phyloP scores from a whole-genome alignment of 2,329 filamentous ascomycete genomes.

The Anisogramma anomala region DNA sequence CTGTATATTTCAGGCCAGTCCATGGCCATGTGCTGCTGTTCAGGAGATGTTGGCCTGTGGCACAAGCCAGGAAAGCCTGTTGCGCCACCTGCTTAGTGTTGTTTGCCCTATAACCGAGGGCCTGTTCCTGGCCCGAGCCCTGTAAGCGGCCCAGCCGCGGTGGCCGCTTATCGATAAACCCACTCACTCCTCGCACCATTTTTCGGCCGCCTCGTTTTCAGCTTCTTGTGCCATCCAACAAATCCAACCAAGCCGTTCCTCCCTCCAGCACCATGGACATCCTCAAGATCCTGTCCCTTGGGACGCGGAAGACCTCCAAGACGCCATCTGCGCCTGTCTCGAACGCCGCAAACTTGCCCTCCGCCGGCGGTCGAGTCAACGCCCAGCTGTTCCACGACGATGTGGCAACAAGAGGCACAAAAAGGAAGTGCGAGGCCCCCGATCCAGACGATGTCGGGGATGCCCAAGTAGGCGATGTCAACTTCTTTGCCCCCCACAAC shows the following conservation, averaged over 20 bases:
- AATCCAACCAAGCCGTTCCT: too few species aligned
- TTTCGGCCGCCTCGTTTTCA: too few species aligned
- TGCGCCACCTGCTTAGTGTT: too few species aligned
- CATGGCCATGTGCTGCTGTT: too few species aligned
- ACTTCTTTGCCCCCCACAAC: conserved; percentile 47
- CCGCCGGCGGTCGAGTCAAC: conserved; percentile 50
- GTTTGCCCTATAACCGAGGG: too few species aligned
- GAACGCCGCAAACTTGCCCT: conserved; percentile 42
- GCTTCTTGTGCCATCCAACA: too few species aligned
- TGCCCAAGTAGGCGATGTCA: conserved; percentile 34
- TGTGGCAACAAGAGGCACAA: conserved; percentile 33
- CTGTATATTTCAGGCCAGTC: too few species aligned
- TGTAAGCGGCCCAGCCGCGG: too few species aligned
- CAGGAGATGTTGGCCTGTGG: conserved; percentile 3
- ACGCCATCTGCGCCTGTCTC: conserved; percentile 24
- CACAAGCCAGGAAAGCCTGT: conserved; percentile 1
- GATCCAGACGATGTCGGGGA: conserved; percentile 26
- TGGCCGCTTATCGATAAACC: conserved; percentile 12
- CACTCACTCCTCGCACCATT: not conserved
- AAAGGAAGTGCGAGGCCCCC: conserved; percentile 39
- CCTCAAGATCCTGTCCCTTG: conserved; percentile 59
- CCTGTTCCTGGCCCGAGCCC: too few species aligned
- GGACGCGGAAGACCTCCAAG: conserved; percentile 46
- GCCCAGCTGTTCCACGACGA: conserved; percentile 59
- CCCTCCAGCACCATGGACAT: conserved; percentile 50